Conservation (phyloP, 2,329 filamentous ascomycete genomes). For the Aulographum hederae region DNA sequence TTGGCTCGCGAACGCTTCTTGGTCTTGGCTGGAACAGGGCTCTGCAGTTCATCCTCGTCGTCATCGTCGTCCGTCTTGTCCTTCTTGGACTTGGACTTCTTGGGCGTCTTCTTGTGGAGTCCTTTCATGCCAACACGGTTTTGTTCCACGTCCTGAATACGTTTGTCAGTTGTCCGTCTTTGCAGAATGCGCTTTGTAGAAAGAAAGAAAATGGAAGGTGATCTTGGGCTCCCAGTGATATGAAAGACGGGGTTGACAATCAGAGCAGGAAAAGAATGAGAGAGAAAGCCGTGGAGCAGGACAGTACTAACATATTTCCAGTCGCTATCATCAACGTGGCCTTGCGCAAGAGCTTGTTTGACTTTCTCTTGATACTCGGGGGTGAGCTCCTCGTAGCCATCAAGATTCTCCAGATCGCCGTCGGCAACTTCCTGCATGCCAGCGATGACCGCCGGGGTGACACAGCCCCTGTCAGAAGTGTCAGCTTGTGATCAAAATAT, state of each 20-base stretch:
- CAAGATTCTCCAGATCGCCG: constrained; percentile 46
- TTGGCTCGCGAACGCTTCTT: constrained; percentile 22
- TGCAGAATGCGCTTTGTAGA: constrained; percentile 7
- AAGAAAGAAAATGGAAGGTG: constrained; percentile 7
- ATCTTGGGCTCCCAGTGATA: constrained; percentile 7
- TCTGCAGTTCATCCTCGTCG: too few relatives aligned
- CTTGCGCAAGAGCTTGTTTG: constrained; percentile 49
- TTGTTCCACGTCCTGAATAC: constrained; percentile 48
- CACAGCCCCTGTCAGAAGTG: constrained; percentile 54
- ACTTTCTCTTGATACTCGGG: constrained; percentile 56
- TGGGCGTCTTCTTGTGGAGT: constrained; percentile 29
- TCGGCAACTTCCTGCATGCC: constrained; percentile 43
- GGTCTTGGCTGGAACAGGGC: constrained; percentile 9
- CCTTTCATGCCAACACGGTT: constrained; percentile 51
- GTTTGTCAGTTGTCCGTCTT: neutral
- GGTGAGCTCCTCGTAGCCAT: constrained; percentile 65
- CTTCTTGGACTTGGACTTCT: constrained; percentile 15
- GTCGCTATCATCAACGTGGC: constrained; percentile 68
- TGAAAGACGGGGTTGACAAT: constrained; percentile 4
- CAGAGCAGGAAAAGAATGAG: constrained; percentile 1
- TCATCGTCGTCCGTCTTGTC: constrained; percentile 10
- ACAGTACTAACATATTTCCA: constrained; percentile 61
- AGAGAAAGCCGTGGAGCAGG: too few relatives aligned
- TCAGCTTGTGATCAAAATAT: too few relatives aligned
- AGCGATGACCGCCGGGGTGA: constrained; percentile 55